Evolutionary conservation across 2,329 filamentous ascomycete species (phyloP), one percentile per base, ranked within the genome.

Genomic region (Venturiaceae sp.): DNA sequence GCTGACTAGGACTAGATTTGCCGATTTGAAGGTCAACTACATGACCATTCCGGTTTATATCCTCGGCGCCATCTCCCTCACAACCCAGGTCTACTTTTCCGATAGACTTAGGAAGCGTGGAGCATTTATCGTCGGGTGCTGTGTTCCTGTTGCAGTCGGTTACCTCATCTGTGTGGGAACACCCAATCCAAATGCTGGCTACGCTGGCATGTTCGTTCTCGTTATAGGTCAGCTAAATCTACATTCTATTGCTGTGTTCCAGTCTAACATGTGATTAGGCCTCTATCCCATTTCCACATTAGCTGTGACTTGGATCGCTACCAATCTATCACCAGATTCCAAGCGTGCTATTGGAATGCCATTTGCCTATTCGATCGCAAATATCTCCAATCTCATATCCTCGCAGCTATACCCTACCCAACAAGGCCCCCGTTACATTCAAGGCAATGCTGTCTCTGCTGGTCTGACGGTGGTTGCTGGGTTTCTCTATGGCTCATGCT

Each of bases 21-120:
- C 64, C 34, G 62, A 64, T 3, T 57, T 69, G 7, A 56, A 66
- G 36, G 66, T 56, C 33, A 56, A 56, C 54, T 50, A 58, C 55
- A 50, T 58, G 56, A 72, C 69, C 32, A 71, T 73, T 28, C 71
- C 71, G 1, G 67, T 72, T 0, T 72, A 71, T 47, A 50, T 69
- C 21, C 41, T 69, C 13, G 70, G 63, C 11, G 63, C 64, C 8
- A 64, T 70, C n/a, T 61, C 62, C 34, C 64, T 70, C 9, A 62
- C 62, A 6, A 57, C 63, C 32, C 57, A 63, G 5, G 64, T 63
- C 16, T 69, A 60, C 55, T 57, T 64, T 33, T 73, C 72, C 1
- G 72, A 74, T 60, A 67, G 63, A 16, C 44, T 68, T n/a, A 63
- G 64, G 26, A 65, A 64, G 39, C 67, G 72, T 6, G 69, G 64